Evolutionary conservation across 1,284 basidiomycete genomes (phyloP).

Genomic region (Golubevia sp.): DNA sequence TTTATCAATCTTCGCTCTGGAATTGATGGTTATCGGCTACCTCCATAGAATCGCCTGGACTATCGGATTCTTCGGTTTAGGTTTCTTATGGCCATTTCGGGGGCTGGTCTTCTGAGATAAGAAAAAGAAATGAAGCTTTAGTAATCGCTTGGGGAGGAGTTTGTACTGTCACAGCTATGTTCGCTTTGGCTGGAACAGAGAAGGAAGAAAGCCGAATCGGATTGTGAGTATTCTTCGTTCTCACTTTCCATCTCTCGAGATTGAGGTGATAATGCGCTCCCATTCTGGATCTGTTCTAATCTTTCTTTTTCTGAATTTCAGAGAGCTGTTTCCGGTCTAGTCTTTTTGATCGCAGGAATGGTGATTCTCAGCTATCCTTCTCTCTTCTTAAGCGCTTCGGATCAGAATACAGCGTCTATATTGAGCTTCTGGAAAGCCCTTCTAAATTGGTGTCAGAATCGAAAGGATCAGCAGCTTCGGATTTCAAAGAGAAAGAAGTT

Average conservation of each 20-base stretch:
- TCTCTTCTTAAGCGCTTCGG: too few relatives aligned
- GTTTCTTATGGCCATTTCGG: conserved; percentile 71
- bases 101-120: conserved; percentile 45
- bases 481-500: too few relatives aligned
- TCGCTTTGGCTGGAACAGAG: conserved; percentile 75
- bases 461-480: too few relatives aligned
- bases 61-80: conserved; percentile 71
- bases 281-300: not conserved
- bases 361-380: too few relatives aligned
- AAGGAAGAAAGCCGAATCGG: conserved; percentile 69
- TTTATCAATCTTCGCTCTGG: conserved; percentile 58
- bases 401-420: too few relatives aligned
- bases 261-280: not conserved
- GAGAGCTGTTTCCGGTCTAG: not conserved
- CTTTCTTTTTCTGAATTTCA: too few relatives aligned
- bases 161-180: conserved; percentile 70
- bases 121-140: conserved; percentile 49
- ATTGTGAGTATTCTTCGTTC: not conserved
- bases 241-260: not conserved
- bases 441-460: too few relatives aligned
- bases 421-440: too few relatives aligned
- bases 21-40: conserved; percentile 74
- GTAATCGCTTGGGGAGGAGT: conserved; percentile 66
- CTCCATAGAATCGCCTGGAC: conserved; percentile 73
- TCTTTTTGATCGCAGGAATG: too few relatives aligned